These are phyloP conservation scores for Cladosporium sp. DNA, from an alignment of 2,329 filamentous ascomycete genomes.

Conservation along the genomic window DNA sequence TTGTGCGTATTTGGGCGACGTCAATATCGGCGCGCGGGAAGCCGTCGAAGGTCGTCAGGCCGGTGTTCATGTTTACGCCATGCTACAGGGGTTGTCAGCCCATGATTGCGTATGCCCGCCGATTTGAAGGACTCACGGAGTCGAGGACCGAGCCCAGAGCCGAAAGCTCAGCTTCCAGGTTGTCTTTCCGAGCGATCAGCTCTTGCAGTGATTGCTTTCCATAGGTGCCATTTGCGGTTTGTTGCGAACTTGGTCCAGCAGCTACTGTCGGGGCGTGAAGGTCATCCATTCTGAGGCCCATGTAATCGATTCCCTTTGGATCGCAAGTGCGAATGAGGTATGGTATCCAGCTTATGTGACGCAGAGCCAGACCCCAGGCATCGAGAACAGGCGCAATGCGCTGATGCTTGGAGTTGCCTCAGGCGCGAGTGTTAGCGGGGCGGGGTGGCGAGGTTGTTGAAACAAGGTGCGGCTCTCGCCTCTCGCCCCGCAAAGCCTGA, in stretches of 20 bases:
- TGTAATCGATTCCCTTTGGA: conserved; percentile 21
- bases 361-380: too few relatives aligned
- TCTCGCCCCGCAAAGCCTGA: not conserved
- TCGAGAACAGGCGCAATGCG: too few relatives aligned
- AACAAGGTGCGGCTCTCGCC: not conserved
- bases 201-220: conserved; percentile 62
- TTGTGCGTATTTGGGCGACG: conserved; percentile 93
- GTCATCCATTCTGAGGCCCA: conserved; percentile 58
- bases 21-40: conserved; percentile 92
- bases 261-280: conserved; percentile 65
- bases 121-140: conserved; percentile 53
- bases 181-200: conserved; percentile 77
- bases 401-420: too few relatives aligned
- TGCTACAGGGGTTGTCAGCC: conserved; percentile 51
- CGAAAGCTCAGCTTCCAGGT: conserved; percentile 78
- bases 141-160: conserved; percentile 81
- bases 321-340: not conserved
- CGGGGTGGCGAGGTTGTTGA: too few relatives aligned
- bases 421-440: too few relatives aligned
- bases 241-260: conserved; percentile 64
- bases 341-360: too few relatives aligned
- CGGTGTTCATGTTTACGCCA: conserved; percentile 85
- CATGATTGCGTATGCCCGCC: not conserved
- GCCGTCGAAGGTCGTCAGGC: conserved; percentile 79
- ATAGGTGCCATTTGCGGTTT: conserved; percentile 41